Percentiles rank a stretch among this genome's conserved stretches.
Evolutionary conservation across 2,329 filamentous ascomycete species (phyloP).

Genomic region (Leptographium lundbergii): DNA sequence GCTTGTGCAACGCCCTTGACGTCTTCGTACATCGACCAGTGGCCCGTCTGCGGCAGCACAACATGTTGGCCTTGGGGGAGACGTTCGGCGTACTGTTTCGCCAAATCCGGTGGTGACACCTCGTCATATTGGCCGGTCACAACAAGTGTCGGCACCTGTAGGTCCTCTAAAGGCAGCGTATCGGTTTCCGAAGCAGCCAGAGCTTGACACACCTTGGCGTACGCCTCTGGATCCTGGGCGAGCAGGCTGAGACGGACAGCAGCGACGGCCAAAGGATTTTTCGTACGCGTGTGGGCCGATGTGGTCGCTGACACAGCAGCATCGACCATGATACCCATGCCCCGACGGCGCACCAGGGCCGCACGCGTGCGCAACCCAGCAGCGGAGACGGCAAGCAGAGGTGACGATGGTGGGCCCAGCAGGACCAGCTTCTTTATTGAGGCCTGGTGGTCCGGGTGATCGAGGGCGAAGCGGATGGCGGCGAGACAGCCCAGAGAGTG

Average conservation of each 20-base stretch:
- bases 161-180: not conserved
- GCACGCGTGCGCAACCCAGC: not conserved
- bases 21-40: not conserved
- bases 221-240: not conserved
- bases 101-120: not conserved
- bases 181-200: not conserved
- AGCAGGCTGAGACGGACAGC: not conserved
- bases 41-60: not conserved
- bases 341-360: not conserved
- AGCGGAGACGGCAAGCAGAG: not conserved
- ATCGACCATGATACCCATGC: not conserved
- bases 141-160: not conserved
- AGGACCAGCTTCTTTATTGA: not conserved
- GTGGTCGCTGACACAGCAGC: not conserved
- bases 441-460: not conserved
- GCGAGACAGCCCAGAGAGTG: not conserved
- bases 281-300: not conserved
- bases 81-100: not conserved
- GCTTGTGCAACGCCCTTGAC: not conserved
- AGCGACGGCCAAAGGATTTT: not conserved
- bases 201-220: not conserved
- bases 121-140: not conserved
- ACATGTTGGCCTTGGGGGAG: not conserved
- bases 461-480: not conserved
- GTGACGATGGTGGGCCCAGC: not conserved